These are phyloP conservation scores for Sclerotinia trifoliorum DNA, from an alignment of 2,329 filamentous ascomycete genomes.

Conservation along the genomic window DNA sequence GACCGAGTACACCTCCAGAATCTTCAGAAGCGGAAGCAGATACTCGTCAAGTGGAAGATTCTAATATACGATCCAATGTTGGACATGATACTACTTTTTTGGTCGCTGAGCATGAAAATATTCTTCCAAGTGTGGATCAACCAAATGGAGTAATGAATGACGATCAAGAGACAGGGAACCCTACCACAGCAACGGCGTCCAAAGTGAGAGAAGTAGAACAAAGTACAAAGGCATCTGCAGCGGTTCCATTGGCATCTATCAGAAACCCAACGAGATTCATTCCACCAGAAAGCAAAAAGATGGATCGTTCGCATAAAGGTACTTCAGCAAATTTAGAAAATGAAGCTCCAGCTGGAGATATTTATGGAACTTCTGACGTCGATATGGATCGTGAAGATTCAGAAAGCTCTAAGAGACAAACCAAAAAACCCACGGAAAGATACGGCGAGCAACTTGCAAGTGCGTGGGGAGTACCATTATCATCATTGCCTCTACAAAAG, in stretches of 20 bases:
- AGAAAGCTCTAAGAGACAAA: neutral
- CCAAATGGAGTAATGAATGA: neutral
- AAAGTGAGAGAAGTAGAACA: neutral
- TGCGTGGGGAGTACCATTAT: conserved; percentile 1
- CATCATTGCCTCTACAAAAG: neutral
- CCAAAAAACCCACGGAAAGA: neutral
- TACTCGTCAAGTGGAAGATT: neutral
- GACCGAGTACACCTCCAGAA: neutral
- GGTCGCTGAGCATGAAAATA: neutral
- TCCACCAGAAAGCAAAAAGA: neutral
- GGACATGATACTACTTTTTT: neutral
- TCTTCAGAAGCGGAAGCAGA: neutral
- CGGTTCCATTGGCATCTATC: neutral
- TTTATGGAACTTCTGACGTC: neutral
- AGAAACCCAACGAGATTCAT: neutral
- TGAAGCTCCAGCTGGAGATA: neutral
- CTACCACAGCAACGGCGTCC: neutral
- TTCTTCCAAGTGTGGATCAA: neutral
- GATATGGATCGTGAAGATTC: neutral
- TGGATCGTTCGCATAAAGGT: neutral
- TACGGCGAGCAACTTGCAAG: neutral
- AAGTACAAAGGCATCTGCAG: neutral
- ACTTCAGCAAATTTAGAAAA: neutral
- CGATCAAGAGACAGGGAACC: neutral
- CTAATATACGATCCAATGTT: neutral